These are phyloP conservation scores for Phytophthora aleatoria DNA, from an alignment of 352 stramenopile genomes.

Conservation along the genomic window DNA sequence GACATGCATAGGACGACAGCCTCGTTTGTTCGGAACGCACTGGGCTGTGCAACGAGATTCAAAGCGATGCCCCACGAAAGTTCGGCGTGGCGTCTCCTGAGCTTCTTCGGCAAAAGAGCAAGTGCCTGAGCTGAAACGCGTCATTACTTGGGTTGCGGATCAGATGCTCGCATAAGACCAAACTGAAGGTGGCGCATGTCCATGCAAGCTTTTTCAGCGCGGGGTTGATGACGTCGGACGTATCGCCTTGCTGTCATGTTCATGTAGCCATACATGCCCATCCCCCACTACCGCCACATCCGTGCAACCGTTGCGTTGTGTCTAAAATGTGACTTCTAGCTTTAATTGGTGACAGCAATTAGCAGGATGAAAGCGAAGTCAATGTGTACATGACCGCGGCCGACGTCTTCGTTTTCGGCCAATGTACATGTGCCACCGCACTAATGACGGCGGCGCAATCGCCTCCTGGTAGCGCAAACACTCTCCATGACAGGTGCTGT, in stretches of 20 bases:
- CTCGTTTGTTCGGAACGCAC: constrained; percentile 16
- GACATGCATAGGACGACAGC: constrained; percentile 16
- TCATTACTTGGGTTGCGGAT: constrained; percentile 9
- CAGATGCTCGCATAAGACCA: constrained; percentile 11
- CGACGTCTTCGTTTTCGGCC: constrained; percentile 12
- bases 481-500: too few species aligned
- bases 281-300: constrained; percentile 19
- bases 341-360: constrained; percentile 6
- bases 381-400: constrained; percentile 22
- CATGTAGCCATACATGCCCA: constrained; percentile 18
- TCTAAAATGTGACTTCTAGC: background rate
- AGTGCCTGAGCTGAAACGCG: constrained; percentile 2
- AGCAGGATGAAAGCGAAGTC: background rate
- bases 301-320: constrained; percentile 6
- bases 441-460: background rate
- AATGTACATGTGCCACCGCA: constrained; percentile 31
- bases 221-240: constrained; percentile 11
- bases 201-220: background rate
- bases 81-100: background rate
- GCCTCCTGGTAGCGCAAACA: background rate
- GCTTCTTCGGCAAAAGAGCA: background rate
- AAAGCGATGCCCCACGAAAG: background rate
- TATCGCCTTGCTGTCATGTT: constrained; percentile 1
- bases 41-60: constrained; percentile 21
- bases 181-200: constrained; percentile 8